Evolutionary conservation across 2,329 filamentous ascomycete species (phyloP).

Genomic region (Curvularia hawaiiensis): DNA sequence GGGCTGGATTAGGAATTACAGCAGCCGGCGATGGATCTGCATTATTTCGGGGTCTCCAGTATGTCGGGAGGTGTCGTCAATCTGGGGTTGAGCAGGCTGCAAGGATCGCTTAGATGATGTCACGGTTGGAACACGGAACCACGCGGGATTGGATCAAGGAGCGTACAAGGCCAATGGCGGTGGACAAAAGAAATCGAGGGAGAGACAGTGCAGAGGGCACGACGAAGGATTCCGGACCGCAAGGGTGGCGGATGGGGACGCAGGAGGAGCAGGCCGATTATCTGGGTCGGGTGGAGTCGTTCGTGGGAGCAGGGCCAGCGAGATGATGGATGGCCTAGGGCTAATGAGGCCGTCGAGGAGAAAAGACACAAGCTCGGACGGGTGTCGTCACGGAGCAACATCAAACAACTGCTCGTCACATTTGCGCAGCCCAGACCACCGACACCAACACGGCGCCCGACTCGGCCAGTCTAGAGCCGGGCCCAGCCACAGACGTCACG

Average conservation of each 20-base stretch:
- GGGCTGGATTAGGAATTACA: constrained; percentile 28
- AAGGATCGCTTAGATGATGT: constrained; percentile 27
- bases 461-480: not conserved
- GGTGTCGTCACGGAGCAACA: constrained; percentile 7
- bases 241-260: not conserved
- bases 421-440: not conserved
- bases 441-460: not conserved
- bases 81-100: constrained; percentile 14
- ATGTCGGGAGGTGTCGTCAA: constrained; percentile 1
- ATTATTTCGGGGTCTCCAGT: constrained; percentile 19
- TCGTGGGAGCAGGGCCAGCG: constrained; percentile 15
- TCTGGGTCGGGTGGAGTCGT: constrained; percentile 8
- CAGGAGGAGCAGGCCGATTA: constrained; percentile 7
- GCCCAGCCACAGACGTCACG: constrained; percentile 3
- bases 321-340: constrained; percentile 9
- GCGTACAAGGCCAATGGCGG: constrained; percentile 9
- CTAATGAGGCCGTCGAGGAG: constrained; percentile 1
- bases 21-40: constrained; percentile 29
- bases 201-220: not conserved
- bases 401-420: constrained; percentile 10
- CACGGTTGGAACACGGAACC: constrained; percentile 16
- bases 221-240: not conserved
- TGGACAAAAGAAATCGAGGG: not conserved
- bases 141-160: constrained; percentile 12
- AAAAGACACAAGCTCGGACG: constrained; percentile 14